Conservation (phyloP, 139 green algal species). For the Marvania coccoides region DNA sequence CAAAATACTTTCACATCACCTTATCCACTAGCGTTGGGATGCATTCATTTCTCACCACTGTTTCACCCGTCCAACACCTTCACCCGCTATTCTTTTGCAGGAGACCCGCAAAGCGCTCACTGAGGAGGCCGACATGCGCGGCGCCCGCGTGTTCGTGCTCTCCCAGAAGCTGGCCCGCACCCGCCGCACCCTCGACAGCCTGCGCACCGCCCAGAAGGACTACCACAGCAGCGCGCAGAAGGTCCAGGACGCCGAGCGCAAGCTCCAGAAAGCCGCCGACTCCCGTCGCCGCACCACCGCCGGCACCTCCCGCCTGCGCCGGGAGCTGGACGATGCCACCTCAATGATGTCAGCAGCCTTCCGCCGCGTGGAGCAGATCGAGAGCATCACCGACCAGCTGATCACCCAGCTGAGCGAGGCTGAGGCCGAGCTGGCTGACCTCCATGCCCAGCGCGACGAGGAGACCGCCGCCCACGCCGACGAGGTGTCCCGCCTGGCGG, state of each 20-base stretch:
- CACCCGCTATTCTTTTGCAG: no score
- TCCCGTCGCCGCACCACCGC: not conserved
- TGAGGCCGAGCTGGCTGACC: not conserved
- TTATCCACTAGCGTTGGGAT: no score
- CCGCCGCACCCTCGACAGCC: not conserved
- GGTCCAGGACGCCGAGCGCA: not conserved
- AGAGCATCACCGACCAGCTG: conserved; percentile 6
- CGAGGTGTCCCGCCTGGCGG: not conserved
- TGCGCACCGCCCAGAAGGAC: not conserved
- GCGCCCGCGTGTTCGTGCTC: not conserved
- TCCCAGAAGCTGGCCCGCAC: conserved; percentile 6
- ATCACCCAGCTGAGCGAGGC: not conserved
- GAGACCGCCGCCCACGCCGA: not conserved
- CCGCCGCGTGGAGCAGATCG: conserved; percentile 23
- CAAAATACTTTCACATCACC: no score
- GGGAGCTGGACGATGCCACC: conserved; percentile 13
- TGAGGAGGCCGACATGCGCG: not conserved
- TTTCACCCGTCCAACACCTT: no score
- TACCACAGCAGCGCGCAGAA: conserved; percentile 8
- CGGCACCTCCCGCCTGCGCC: not conserved
- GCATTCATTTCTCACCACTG: no score
- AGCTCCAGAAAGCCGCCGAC: not conserved
- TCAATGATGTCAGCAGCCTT: conserved; percentile 15
- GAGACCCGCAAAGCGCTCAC: not conserved
- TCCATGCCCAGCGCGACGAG: not conserved